A percentile compares a stretch with the other conserved stretches of the same genome.
These are phyloP conservation scores for Lojkania enalia DNA, from an alignment of 2,329 filamentous ascomycete genomes.

Conservation along the genomic window DNA sequence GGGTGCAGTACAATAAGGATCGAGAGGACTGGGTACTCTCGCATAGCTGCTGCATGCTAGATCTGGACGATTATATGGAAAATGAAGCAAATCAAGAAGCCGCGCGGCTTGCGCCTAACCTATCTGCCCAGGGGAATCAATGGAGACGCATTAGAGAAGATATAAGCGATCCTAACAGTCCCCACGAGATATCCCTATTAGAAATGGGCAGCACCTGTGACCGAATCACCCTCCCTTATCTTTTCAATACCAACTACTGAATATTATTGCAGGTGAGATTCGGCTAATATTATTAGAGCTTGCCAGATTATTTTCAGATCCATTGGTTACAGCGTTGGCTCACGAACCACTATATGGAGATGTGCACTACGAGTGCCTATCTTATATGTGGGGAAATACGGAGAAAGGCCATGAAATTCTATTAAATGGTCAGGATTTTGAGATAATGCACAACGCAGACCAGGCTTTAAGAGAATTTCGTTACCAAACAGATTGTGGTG, in stretches of 20 bases:
- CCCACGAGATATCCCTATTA: not conserved
- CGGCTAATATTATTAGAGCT: not conserved
- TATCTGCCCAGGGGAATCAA: not conserved
- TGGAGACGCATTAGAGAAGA: not conserved
- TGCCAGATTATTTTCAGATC: not conserved
- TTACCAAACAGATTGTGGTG: not conserved
- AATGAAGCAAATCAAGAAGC: not conserved
- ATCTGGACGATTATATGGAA: not conserved
- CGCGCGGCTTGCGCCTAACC: not conserved
- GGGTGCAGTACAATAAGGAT: not conserved
- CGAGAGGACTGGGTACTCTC: not conserved
- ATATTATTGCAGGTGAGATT: not conserved
- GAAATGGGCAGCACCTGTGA: not conserved
- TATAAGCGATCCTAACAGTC: not conserved
- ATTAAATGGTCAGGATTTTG: not conserved
- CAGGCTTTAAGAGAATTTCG: constrained; percentile 1
- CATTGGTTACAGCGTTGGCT: not conserved
- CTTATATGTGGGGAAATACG: not conserved
- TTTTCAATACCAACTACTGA: not conserved
- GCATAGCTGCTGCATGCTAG: not conserved
- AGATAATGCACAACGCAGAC: constrained; percentile 1
- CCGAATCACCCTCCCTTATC: not conserved
- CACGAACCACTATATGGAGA: not conserved
- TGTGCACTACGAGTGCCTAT: not conserved
- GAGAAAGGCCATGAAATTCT: not conserved